Conservation (phyloP, 2,329 filamentous ascomycete genomes). For the Claviceps purpurea region DNA sequence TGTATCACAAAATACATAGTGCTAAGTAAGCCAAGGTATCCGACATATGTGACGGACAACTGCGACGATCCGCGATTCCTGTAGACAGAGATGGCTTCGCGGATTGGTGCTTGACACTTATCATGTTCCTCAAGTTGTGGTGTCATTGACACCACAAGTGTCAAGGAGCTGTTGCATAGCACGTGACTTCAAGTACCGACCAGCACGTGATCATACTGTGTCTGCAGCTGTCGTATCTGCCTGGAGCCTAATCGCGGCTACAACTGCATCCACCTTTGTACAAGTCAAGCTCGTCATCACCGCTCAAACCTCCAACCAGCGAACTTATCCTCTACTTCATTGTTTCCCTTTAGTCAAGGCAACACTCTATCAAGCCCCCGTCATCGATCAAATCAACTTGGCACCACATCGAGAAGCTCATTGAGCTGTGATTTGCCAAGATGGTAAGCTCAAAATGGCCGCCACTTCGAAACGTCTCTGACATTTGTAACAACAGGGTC, state of each 20-base stretch:
- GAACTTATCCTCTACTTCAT: not conserved
- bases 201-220: not conserved
- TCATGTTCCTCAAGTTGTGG: too few relatives aligned
- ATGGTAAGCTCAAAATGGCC: slow-evolving; percentile 19
- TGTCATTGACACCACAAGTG: too few relatives aligned
- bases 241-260: slow-evolving; percentile 28
- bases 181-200: not conserved
- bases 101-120: too few relatives aligned
- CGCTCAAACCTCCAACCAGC: slow-evolving; percentile 3
- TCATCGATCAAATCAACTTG: not conserved
- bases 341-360: not conserved
- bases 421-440: slow-evolving; percentile 17
- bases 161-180: not conserved
- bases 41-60: too few relatives aligned
- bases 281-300: slow-evolving; percentile 12
- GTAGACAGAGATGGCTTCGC: too few relatives aligned
- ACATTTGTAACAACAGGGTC: slow-evolving; percentile 42
- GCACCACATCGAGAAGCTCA: slow-evolving; percentile 10
- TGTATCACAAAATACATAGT: too few relatives aligned
- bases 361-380: not conserved
- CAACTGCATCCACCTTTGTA: slow-evolving; percentile 13
- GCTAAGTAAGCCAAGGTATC: too few relatives aligned
- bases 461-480: not conserved
- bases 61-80: too few relatives aligned
- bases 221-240: slow-evolving; percentile 28